Evolutionary conservation across 2,329 filamentous ascomycete genomes (phyloP).

Genomic region (Gnomoniopsis smithogilvyi): DNA sequence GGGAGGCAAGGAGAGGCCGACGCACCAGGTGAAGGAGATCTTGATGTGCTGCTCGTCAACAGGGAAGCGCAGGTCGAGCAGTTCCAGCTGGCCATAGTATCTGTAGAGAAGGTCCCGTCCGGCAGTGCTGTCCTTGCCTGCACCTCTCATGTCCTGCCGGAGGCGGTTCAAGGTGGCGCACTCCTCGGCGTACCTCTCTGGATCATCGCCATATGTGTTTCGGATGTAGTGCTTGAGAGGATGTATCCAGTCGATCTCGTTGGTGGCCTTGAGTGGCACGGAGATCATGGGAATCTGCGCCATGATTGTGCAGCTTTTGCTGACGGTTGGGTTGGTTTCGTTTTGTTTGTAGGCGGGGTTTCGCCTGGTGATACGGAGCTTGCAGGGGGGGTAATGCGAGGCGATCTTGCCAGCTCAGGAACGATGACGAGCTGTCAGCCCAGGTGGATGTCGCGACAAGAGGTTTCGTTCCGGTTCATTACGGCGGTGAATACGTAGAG

Average conservation of each 20-base stretch:
- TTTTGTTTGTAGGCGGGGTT: conserved; percentile 4
- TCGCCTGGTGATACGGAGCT: conserved; percentile 14
- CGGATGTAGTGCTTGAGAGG: conserved; percentile 93
- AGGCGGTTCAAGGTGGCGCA: conserved; percentile 90
- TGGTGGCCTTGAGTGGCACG: conserved; percentile 86
- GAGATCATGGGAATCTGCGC: conserved; percentile 93
- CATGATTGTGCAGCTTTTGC: conserved; percentile 43
- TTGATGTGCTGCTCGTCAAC: conserved; percentile 99
- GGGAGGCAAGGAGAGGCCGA: not conserved
- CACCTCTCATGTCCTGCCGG: conserved; percentile 97
- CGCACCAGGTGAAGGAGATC: conserved; percentile 95
- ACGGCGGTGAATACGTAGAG: conserved; percentile 3
- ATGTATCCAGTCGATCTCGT: conserved; percentile 96
- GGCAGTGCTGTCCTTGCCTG: conserved; percentile 92
- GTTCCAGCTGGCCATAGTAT: conserved; percentile 95
- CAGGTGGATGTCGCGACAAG: not conserved
- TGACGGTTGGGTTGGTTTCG: not conserved
- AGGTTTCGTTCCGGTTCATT: conserved; percentile 11
- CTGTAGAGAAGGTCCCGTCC: conserved; percentile 91
- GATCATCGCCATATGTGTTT: conserved; percentile 92
- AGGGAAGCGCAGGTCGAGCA: conserved; percentile 90
- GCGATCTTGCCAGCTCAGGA: conserved; percentile 1
- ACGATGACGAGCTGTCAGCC: conserved; percentile 10
- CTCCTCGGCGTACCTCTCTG: conserved; percentile 93
- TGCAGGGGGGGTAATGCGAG: conserved; percentile 8